phyloP scores from a whole-genome alignment of 225 moss, liverwort and hornwort genomes.

The Bryum argenteum region DNA sequence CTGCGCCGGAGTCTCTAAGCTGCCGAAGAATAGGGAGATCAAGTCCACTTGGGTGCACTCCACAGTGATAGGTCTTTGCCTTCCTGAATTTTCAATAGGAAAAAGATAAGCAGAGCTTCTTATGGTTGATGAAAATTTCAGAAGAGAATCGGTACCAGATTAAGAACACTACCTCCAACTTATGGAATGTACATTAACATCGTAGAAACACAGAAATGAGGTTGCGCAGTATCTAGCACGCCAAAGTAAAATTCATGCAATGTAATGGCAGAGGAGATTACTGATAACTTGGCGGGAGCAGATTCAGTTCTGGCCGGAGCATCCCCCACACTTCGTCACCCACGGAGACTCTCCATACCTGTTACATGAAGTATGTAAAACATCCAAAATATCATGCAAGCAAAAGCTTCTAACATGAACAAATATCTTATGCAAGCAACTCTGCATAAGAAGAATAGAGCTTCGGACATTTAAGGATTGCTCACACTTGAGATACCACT shows the following conservation, averaged over 20 bases:
- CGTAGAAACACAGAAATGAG: conserved; percentile 12
- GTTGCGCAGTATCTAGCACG: conserved; percentile 5
- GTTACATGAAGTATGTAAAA: conserved; percentile 21
- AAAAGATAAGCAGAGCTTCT: conserved; percentile 17
- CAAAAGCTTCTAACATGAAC: too few species aligned
- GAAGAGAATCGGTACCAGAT: conserved; percentile 15
- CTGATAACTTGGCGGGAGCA: conserved; percentile 71
- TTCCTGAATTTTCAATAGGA: conserved; percentile 46
- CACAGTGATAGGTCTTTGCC: conserved; percentile 86
- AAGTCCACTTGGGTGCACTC: conserved; percentile 90
- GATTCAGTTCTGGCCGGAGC: conserved; percentile 68
- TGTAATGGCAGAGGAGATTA: conserved; percentile 36
- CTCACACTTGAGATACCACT: conserved; percentile 13
- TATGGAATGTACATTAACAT: background rate
- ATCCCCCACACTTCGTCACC: conserved; percentile 66
- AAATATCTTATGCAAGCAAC: conserved; percentile 3
- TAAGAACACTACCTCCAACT: background rate
- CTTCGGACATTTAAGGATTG: background rate
- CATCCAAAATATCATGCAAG: conserved; percentile 3
- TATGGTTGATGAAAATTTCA: conserved; percentile 7
- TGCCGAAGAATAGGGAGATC: conserved; percentile 73
- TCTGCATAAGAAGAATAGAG: background rate
- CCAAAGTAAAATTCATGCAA: conserved; percentile 13
- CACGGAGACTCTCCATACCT: conserved; percentile 78
- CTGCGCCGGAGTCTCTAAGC: conserved; percentile 67